Conservation (phyloP, 2,329 filamentous ascomycete genomes). For the Neopestalotiopsis sp. region DNA sequence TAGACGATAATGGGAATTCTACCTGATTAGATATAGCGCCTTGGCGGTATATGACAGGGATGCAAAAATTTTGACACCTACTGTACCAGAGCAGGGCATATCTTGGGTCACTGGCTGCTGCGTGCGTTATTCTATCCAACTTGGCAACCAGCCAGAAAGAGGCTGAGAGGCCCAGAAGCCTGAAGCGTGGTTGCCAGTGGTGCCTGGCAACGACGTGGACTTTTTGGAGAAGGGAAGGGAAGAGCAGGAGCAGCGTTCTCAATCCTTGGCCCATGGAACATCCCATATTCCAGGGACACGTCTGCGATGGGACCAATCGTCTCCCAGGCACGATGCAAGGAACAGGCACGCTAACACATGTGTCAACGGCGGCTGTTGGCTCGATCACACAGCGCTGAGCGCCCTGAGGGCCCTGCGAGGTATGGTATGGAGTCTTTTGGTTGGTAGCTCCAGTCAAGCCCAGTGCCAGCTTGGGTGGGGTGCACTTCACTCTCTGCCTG, state of each 20-base stretch:
- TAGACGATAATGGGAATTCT: too few relatives aligned
- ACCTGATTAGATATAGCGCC: too few relatives aligned
- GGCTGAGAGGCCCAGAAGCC: background rate
- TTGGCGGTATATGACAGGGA: too few relatives aligned
- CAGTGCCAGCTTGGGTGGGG: background rate
- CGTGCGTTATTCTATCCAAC: background rate
- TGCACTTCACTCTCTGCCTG: too few relatives aligned
- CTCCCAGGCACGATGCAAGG: background rate
- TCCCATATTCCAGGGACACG: background rate
- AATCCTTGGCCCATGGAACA: background rate
- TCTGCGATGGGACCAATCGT: background rate
- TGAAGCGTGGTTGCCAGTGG: background rate
- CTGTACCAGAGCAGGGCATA: background rate
- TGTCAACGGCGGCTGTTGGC: slow-evolving; percentile 15
- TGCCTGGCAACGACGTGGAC: background rate
- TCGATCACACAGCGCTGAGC: background rate
- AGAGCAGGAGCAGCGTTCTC: background rate
- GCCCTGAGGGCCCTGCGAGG: background rate
- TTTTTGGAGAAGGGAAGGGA: background rate
- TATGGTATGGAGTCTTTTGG: too few relatives aligned
- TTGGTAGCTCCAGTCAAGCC: background rate
- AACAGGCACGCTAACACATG: background rate
- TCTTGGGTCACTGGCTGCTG: background rate
- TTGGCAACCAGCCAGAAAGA: background rate
- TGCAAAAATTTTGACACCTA: too few relatives aligned